Conservation (phyloP, 73 alveolate species). For the Paramecium octaurelia region DNA sequence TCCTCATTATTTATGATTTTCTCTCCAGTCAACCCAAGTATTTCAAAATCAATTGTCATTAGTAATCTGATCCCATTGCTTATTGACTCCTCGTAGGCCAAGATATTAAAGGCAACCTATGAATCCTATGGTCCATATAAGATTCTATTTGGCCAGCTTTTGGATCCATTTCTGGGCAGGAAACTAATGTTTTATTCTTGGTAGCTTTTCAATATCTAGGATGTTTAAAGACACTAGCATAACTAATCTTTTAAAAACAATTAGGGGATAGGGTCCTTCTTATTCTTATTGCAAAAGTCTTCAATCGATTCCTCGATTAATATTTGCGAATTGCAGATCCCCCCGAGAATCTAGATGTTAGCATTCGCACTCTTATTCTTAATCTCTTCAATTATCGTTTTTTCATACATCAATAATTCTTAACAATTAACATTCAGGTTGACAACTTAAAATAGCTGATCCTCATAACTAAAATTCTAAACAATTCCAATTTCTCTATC, state of each 20-base stretch:
- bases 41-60: not conserved
- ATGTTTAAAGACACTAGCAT: not conserved
- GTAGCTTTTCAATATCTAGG: not conserved
- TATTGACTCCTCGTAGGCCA: not conserved
- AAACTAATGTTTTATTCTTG: not conserved
- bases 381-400: not conserved
- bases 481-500: not conserved
- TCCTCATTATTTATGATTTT: not conserved
- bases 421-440: not conserved
- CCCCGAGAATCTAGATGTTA: not conserved
- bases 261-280: not conserved
- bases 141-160: slow-evolving; percentile 1
- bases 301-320: not conserved
- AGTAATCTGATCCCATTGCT: not conserved
- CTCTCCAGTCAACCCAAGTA: not conserved
- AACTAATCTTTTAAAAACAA: not conserved
- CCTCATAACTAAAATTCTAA: not conserved
- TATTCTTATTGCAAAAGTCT: not conserved
- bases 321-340: not conserved
- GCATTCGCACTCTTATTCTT: not conserved
- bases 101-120: not conserved
- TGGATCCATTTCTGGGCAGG: not conserved
- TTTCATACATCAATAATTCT: not conserved
- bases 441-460: not conserved
- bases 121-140: not conserved